Evolutionary conservation across 352 stramenopile genomes (phyloP).

Genomic region (Globisporangium orthogonon): DNA sequence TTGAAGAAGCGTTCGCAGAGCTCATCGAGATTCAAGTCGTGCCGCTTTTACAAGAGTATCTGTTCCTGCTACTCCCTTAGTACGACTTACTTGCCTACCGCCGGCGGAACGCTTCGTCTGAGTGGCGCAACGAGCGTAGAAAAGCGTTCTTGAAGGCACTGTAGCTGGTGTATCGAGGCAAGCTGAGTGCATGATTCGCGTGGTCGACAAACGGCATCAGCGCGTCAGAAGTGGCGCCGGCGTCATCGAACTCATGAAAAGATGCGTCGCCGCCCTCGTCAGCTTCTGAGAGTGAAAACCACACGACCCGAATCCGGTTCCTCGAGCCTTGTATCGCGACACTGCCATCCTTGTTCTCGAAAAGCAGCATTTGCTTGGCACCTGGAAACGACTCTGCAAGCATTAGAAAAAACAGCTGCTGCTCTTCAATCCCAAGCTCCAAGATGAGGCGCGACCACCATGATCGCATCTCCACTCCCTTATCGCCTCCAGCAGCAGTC

Average conservation of each 20-base stretch:
- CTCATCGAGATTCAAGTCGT: conserved; percentile 65
- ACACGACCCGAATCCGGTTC: conserved; percentile 2
- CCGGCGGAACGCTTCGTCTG: conserved; percentile 28
- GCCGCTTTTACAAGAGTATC: conserved; percentile 62
- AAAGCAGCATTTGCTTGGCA: conserved; percentile 40
- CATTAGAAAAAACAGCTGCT: conserved; percentile 47
- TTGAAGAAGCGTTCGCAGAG: conserved; percentile 58
- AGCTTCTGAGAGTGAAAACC: background rate
- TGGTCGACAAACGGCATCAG: conserved; percentile 36
- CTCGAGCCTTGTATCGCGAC: background rate
- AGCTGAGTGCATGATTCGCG: conserved; percentile 24
- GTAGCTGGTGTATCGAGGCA: conserved; percentile 54
- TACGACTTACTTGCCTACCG: conserved; percentile 4
- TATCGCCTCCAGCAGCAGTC: conserved; percentile 8
- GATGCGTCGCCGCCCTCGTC: conserved; percentile 4
- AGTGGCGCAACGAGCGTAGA: conserved; percentile 35
- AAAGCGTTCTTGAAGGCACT: conserved; percentile 37
- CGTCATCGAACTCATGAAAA: conserved; percentile 10
- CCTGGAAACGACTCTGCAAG: conserved; percentile 39
- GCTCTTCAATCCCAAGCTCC: conserved; percentile 56
- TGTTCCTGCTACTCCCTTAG: conserved; percentile 41
- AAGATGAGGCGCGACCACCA: conserved; percentile 45
- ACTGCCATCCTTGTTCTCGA: conserved; percentile 7
- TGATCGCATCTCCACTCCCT: background rate
- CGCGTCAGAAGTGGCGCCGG: conserved; percentile 16